Conservation (phyloP, 108 stramenopile genomes). For the Cyclotella atomus region DNA sequence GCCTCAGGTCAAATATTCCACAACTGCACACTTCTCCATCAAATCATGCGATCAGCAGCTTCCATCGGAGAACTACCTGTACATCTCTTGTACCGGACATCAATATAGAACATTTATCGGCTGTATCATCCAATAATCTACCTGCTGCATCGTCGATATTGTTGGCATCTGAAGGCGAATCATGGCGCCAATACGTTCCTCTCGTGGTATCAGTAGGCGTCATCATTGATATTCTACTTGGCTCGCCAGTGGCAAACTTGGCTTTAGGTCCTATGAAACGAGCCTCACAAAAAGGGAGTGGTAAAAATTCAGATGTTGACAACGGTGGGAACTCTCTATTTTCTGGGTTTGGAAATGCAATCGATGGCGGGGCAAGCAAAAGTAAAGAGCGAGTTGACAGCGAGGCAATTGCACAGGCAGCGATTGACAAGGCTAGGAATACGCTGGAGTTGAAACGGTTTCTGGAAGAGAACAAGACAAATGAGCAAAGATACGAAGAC, state of each 20-base stretch:
- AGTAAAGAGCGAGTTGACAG: conserved; percentile 77
- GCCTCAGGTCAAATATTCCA: background rate
- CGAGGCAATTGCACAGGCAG: conserved; percentile 63
- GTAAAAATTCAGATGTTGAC: conserved; percentile 10
- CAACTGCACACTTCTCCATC: background rate
- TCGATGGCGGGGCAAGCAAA: conserved; percentile 2
- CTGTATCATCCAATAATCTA: background rate
- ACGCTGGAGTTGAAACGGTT: conserved; percentile 67
- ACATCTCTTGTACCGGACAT: background rate
- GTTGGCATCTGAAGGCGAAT: conserved; percentile 40
- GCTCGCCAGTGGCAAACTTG: conserved; percentile 75
- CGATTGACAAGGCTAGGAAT: conserved; percentile 65
- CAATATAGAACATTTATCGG: background rate
- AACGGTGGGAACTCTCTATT: conserved; percentile 31
- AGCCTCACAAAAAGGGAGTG: conserved; percentile 42
- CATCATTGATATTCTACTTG: conserved; percentile 80
- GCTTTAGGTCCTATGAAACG: conserved; percentile 57
- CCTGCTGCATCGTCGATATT: conserved; percentile 14
- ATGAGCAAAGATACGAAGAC: conserved; percentile 72
- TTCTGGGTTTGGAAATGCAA: conserved; percentile 17
- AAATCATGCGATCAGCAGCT: background rate
- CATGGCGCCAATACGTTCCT: conserved; percentile 90
- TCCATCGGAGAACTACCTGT: background rate
- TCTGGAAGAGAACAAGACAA: conserved; percentile 69
- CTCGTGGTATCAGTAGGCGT: conserved; percentile 64